phyloP scores from a whole-genome alignment of 805 yeast species.

The Wickerhamiella shivajii region DNA sequence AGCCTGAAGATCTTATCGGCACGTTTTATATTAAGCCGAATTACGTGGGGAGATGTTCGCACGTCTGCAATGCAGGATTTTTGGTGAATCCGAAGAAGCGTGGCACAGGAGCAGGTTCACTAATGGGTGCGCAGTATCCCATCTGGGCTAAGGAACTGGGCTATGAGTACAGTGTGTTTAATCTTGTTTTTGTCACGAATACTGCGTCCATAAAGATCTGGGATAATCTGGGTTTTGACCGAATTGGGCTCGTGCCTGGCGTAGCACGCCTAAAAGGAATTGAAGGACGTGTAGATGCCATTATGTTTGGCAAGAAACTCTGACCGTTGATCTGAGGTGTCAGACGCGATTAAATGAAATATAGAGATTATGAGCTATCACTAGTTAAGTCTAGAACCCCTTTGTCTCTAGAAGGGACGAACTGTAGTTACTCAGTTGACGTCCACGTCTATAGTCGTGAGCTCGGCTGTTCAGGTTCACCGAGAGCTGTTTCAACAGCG shows the following conservation, averaged over 20 bases:
- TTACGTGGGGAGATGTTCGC: constrained; percentile 71
- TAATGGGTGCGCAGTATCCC: constrained; percentile 54
- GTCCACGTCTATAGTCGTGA: no score
- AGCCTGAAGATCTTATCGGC: constrained; percentile 46
- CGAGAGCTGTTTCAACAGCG: constrained; percentile 29
- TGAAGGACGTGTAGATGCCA: constrained; percentile 55
- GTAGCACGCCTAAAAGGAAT: constrained; percentile 61
- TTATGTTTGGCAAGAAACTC: constrained; percentile 59
- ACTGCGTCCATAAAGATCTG: constrained; percentile 62
- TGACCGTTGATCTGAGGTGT: no score
- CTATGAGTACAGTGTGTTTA: constrained; percentile 70
- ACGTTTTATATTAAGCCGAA: constrained; percentile 76
- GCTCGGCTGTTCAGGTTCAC: constrained; percentile 1
- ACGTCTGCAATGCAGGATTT: constrained; percentile 80
- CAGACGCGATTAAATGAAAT: no score
- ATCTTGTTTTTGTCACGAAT: constrained; percentile 73
- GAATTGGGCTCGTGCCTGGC: constrained; percentile 60
- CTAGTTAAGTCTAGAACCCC: no score
- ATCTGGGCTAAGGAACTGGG: constrained; percentile 67
- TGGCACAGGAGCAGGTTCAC: constrained; percentile 54
- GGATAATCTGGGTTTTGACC: constrained; percentile 70
- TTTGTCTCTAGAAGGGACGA: no score
- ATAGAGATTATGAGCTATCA: no score
- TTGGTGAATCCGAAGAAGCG: constrained; percentile 45
- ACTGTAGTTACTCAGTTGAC: no score